phyloP scores from a whole-genome alignment of 768 basidiomycete species.

The Symmetrospora coprosmae region DNA sequence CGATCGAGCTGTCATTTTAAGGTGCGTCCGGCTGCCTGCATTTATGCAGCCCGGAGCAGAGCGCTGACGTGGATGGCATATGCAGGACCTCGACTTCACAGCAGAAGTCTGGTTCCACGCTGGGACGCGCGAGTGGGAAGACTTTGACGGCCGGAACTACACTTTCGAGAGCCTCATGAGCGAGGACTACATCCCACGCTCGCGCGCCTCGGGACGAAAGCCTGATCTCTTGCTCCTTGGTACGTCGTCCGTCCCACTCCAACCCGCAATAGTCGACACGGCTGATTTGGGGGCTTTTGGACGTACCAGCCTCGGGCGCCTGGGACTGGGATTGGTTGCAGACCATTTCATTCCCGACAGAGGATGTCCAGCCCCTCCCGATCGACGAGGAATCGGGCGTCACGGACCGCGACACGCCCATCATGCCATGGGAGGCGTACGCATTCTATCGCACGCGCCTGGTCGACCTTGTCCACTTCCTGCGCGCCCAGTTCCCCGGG shows the following conservation, averaged over 20 bases:
- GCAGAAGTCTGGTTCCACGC: background rate
- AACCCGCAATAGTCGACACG: too few relatives aligned
- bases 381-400: too few relatives aligned
- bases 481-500: background rate
- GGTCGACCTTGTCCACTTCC: background rate
- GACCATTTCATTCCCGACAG: too few relatives aligned
- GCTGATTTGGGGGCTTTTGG: too few relatives aligned
- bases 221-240: too few relatives aligned
- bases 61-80: background rate
- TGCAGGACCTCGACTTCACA: background rate
- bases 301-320: too few relatives aligned
- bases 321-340: too few relatives aligned
- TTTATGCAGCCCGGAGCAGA: background rate
- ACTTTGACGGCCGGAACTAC: background rate
- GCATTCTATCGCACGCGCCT: background rate
- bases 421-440: background rate
- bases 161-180: background rate
- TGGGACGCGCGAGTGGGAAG: background rate
- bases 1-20: background rate
- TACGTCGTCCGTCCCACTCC: too few relatives aligned
- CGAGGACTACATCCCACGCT: background rate
- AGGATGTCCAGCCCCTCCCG: too few relatives aligned
- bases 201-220: too few relatives aligned
- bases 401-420: too few relatives aligned
- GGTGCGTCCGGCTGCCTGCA: background rate